Conservation (phyloP, 2,329 filamentous ascomycete species). For the Teratosphaeria zuluensis region DNA sequence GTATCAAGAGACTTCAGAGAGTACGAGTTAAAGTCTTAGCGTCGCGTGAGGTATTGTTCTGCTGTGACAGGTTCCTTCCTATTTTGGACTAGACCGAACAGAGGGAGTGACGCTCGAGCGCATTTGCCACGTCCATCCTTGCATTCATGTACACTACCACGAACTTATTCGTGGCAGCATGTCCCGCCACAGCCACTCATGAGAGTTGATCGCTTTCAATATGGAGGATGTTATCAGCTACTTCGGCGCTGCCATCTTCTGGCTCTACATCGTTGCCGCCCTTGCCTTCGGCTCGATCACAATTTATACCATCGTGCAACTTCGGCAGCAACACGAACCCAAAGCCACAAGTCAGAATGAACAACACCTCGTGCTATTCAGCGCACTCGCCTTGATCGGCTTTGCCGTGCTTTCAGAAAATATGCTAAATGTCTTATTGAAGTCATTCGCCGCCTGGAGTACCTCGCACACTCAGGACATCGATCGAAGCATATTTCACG, state of each 20-base stretch:
- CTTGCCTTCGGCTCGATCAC: conserved; percentile 15
- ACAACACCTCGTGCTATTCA: conserved; percentile 9
- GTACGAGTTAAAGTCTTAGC: not conserved
- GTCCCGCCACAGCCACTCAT: not conserved
- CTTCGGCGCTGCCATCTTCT: conserved; percentile 24
- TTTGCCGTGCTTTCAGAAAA: conserved; percentile 24
- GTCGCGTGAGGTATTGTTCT: not conserved
- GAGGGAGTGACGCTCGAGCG: not conserved
- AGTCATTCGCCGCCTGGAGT: conserved; percentile 23
- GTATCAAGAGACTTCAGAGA: not conserved
- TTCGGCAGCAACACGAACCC: not conserved
- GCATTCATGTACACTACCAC: not conserved
- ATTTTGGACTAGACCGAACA: not conserved
- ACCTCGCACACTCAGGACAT: not conserved
- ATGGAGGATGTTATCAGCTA: conserved; percentile 10
- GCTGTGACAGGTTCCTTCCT: not conserved
- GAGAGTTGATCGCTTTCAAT: not conserved
- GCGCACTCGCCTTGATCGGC: conserved; percentile 17
- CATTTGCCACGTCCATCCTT: not conserved
- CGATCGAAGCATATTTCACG: not conserved
- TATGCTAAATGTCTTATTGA: conserved; percentile 25
- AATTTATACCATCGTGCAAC: conserved; percentile 10
- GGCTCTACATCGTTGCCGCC: conserved; percentile 24
- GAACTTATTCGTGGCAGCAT: not conserved
- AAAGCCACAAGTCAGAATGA: not conserved